Evolutionary conservation across 1,284 basidiomycete species (phyloP).

Genomic region (Veloporphyrellus conicus): DNA sequence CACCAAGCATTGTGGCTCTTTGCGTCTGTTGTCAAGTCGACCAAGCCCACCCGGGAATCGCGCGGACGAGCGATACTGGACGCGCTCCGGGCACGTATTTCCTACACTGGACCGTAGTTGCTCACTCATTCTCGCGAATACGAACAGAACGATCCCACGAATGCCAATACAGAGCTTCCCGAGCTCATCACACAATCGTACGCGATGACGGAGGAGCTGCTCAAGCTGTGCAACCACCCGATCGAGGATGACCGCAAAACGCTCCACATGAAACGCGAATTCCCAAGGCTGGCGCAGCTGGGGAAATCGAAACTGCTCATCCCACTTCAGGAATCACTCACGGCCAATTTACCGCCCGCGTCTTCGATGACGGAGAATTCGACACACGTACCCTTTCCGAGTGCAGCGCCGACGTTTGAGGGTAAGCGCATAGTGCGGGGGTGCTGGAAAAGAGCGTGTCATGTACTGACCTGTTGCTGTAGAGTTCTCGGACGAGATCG

Average conservation of each 20-base stretch:
- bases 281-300: constrained; percentile 56
- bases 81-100: constrained; percentile 54
- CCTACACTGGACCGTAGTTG: neutral
- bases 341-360: constrained; percentile 78
- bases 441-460: no score
- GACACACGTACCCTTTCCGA: constrained; percentile 80
- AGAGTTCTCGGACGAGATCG: constrained; percentile 81
- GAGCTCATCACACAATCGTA: constrained; percentile 54
- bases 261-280: constrained; percentile 62
- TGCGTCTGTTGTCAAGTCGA: constrained; percentile 85
- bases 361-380: constrained; percentile 53
- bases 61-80: constrained; percentile 67
- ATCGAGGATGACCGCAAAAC: constrained; percentile 48
- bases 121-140: neutral
- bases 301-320: constrained; percentile 74
- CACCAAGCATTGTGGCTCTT: constrained; percentile 94
- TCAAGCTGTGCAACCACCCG: constrained; percentile 61
- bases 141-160: constrained; percentile 40
- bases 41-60: constrained; percentile 56
- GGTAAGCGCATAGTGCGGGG: constrained; percentile 42
- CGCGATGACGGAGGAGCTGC: constrained; percentile 64
- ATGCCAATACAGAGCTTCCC: constrained; percentile 40
- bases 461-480: constrained; percentile 2
- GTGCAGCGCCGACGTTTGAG: constrained; percentile 71
- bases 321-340: constrained; percentile 91